Evolutionary conservation across 163 green algal genomes (phyloP).

Genomic region (Prototheca stagnorum): DNA sequence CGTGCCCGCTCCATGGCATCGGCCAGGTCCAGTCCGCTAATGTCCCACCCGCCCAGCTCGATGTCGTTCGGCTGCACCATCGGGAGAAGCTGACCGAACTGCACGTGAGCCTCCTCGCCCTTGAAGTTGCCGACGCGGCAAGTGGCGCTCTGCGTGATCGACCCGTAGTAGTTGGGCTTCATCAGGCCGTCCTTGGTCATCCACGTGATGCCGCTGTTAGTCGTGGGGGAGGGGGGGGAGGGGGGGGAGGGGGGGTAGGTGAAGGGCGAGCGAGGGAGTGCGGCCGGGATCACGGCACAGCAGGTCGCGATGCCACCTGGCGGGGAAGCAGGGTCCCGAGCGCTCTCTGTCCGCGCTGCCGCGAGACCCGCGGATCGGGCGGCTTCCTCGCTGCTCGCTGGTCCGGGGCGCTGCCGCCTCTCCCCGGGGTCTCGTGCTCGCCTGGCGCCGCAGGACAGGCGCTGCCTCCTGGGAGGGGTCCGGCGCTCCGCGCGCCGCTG

Average conservation of each 20-base stretch:
- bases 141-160: constrained; percentile 86
- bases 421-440: no score
- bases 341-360: background rate
- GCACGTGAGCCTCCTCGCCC: constrained; percentile 74
- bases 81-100: constrained; percentile 72
- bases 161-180: constrained; percentile 94
- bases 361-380: no score
- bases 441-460: no score
- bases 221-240: constrained; percentile 1
- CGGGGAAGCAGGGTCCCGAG: background rate
- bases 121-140: constrained; percentile 85
- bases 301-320: background rate
- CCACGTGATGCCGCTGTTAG: constrained; percentile 95
- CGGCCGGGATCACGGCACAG: background rate
- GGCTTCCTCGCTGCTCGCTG: no score
- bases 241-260: background rate
- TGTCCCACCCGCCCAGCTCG: constrained; percentile 95
- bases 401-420: no score
- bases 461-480: no score
- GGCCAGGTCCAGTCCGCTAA: constrained; percentile 79
- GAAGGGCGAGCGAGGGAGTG: background rate
- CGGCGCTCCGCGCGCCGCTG: no score
- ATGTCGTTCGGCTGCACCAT: constrained; percentile 96
- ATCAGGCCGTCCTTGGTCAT: constrained; percentile 93
- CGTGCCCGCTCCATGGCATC: constrained; percentile 85